Percentiles rank a stretch among this genome's conserved stretches.
These are phyloP conservation scores for Eucalyptus dawsonii DNA, from an alignment of 345 rosid genomes.

Conservation along the genomic window DNA sequence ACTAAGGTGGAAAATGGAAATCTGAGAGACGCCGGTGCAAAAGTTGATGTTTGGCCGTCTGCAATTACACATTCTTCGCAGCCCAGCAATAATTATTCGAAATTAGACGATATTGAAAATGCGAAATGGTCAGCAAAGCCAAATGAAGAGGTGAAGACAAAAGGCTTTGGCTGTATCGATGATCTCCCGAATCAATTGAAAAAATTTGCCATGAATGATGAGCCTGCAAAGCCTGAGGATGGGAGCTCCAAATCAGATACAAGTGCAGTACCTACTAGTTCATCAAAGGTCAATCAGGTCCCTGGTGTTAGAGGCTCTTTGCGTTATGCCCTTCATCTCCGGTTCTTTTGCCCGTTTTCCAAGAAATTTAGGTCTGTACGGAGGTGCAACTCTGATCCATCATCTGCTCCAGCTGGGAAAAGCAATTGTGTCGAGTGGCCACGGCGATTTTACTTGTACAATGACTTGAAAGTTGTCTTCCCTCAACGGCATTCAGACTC, in stretches of 20 bases:
- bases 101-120: background rate
- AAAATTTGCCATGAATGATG: background rate
- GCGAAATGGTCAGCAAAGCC: background rate
- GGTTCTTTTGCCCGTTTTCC: slow-evolving; percentile 56
- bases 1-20: background rate
- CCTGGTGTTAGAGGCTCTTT: slow-evolving; percentile 47
- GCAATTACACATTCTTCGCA: background rate
- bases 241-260: background rate
- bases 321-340: slow-evolving; percentile 88
- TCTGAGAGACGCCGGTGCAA: background rate
- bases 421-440: slow-evolving; percentile 2
- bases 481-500: slow-evolving; percentile 92
- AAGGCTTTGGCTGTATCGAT: background rate
- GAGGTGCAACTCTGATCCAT: slow-evolving; percentile 29
- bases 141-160: background rate
- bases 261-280: background rate
- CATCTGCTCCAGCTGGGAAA: slow-evolving; percentile 18
- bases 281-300: slow-evolving; percentile 37
- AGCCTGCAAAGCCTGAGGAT: background rate
- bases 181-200: background rate
- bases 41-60: background rate
- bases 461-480: slow-evolving; percentile 79
- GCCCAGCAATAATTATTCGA: background rate
- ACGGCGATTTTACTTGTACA: slow-evolving; percentile 71
- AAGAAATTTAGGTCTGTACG: slow-evolving; percentile 46